A percentile compares a stretch with the other conserved stretches of the same genome.
Conservation (phyloP, 257 asterid genomes). For the Solanum chiquidenum region DNA sequence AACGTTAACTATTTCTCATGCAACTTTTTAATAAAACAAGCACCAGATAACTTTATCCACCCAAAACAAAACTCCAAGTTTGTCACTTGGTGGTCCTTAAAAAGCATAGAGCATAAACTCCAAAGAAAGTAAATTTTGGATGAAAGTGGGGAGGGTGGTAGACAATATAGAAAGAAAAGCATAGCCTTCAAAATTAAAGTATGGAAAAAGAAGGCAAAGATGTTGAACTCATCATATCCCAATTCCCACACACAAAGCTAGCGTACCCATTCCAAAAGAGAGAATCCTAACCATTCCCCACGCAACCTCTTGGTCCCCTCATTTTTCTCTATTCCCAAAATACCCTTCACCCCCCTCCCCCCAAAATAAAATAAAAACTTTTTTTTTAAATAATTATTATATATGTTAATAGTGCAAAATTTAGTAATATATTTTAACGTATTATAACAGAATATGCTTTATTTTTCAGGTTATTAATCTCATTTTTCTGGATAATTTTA, state of each 20-base stretch:
- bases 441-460: not conserved
- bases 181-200: conserved; percentile 23
- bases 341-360: conserved; percentile 6
- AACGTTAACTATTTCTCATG: accelerated
- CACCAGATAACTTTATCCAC: accelerated
- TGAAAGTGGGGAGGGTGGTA: conserved; percentile 24
- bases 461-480: too few relatives aligned
- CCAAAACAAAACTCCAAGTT: not conserved
- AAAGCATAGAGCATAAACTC: conserved; percentile 10
- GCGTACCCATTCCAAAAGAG: conserved; percentile 87
- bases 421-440: not conserved
- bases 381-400: too few relatives aligned
- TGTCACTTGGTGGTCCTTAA: conserved; percentile 5
- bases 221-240: not conserved
- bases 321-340: conserved; percentile 8
- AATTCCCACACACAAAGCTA: conserved; percentile 29
- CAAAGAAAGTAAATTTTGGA: conserved; percentile 8
- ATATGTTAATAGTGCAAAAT: too few relatives aligned
- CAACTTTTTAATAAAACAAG: not conserved
- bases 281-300: conserved; percentile 49
- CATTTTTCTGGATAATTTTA: too few relatives aligned
- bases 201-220: not conserved
- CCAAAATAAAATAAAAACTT: not conserved
- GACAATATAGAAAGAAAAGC: conserved; percentile 30
- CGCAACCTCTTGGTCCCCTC: conserved; percentile 44